These are phyloP conservation scores for Inga oerstediana DNA, from an alignment of 306 rosid species.

Conservation along the genomic window DNA sequence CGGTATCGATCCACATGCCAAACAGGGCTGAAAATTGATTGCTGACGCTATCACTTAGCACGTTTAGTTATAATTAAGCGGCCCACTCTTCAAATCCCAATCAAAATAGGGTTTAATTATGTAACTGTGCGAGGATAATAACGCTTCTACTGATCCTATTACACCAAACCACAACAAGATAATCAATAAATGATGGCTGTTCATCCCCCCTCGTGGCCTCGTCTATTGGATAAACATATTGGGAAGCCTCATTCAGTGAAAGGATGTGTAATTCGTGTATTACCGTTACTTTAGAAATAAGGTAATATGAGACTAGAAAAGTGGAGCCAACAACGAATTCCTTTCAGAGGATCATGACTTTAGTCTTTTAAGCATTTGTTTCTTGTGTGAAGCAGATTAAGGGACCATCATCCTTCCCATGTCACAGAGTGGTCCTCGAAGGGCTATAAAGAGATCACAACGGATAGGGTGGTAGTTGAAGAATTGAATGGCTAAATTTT, in stretches of 20 bases:
- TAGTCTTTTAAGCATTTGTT: not conserved
- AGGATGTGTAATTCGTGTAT: not conserved
- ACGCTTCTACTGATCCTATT: not conserved
- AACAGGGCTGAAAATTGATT: not conserved
- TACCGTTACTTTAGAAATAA: not conserved
- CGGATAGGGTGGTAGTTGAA: slow-evolving; percentile 26
- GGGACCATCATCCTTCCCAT: not conserved
- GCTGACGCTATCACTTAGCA: not conserved
- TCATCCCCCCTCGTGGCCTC: not conserved
- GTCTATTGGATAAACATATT: not conserved
- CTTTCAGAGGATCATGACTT: not conserved
- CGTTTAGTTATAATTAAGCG: not conserved
- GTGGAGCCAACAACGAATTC: not conserved
- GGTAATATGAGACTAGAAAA: slow-evolving; percentile 2
- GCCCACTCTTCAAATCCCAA: not conserved
- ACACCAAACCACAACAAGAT: not conserved
- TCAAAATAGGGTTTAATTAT: not conserved
- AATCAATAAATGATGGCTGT: not conserved
- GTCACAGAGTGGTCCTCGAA: slow-evolving; percentile 8
- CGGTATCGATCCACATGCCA: not conserved
- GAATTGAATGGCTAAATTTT: slow-evolving; percentile 28
- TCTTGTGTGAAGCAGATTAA: not conserved
- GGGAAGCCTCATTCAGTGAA: not conserved
- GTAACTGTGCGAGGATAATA: not conserved
- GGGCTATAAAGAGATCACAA: not conserved